Conservation (phyloP, 164 flowering plant genomes). For the Hamamelis virginiana region DNA sequence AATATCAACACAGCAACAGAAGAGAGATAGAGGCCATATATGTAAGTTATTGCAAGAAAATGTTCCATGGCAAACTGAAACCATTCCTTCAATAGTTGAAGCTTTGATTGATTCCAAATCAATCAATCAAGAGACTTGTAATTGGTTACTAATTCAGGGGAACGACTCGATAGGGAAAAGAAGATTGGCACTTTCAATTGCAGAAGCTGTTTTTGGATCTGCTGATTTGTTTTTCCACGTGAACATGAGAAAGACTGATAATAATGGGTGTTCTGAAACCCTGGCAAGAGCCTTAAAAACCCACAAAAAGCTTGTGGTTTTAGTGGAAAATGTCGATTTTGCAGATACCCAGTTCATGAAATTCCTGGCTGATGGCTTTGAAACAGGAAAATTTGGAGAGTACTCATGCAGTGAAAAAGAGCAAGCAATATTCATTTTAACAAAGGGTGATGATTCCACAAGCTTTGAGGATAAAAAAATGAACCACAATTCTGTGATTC, state of each 20-base stretch:
- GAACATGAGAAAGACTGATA: constrained; percentile 38
- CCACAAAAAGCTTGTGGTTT: constrained; percentile 40
- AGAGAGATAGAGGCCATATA: constrained; percentile 19
- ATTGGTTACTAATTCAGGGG: constrained; percentile 67
- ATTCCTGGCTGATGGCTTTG: constrained; percentile 37
- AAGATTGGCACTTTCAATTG: constrained; percentile 55
- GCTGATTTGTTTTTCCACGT: constrained; percentile 40
- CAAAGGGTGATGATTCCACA: constrained; percentile 22
- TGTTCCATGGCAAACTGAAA: constrained; percentile 67
- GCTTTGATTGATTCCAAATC: constrained; percentile 36
- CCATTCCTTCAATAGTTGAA: constrained; percentile 45
- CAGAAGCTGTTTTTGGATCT: constrained; percentile 57
- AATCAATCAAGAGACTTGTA: constrained; percentile 31
- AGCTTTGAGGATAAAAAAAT: constrained; percentile 6
- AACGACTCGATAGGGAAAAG: constrained; percentile 62
- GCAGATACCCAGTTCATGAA: constrained; percentile 49
- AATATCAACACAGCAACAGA: constrained; percentile 10
- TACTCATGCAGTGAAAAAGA: constrained; percentile 12
- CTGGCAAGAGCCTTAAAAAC: constrained; percentile 34
- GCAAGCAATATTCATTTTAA: constrained; percentile 39
- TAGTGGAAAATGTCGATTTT: constrained; percentile 58
- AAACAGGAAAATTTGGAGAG: constrained; percentile 32
- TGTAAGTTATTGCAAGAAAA: constrained; percentile 47
- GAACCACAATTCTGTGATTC: constrained; percentile 28
- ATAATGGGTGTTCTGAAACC: constrained; percentile 19